Base-by-base conservation (phyloP, 23 red algal genomes). In the Rhodosorus marinus region DNA sequence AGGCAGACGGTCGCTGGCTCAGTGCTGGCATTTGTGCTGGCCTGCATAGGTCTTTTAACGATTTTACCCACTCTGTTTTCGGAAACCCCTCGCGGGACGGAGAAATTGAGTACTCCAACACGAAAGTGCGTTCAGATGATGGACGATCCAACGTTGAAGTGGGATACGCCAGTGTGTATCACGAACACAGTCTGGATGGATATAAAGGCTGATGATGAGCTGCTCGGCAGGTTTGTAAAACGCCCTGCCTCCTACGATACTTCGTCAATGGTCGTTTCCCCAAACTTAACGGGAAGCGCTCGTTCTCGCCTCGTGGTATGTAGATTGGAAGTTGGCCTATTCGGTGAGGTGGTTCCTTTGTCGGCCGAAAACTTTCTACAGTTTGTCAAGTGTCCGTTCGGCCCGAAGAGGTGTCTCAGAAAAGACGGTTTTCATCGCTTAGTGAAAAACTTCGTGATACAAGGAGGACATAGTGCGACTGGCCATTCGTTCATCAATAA, bases 341-440 rank as follows among this genome's bases (percentile, higher is more conserved):
- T 92, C 48, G 82, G 72, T 3, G 52, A 70, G 56, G 68, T 68
- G 7, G 82, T 78, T 6, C 82, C 82, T 9, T 72, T 80, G 59
- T 72, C 70, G 7, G 82, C 82, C 2, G 62, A 52, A 27, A 92
- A 92, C 43, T 92, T 77, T 41, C 64, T 52, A 9, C 51, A 60
- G 15, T 51, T 77, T 20, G 72, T 62, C 35, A 80, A 68, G 20
- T 92, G 82, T 8, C 72, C 53, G 42, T 59, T 80, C 64, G 66
- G 75, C 51, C 54, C 55, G 29, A 45, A 55, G 26, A 40, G 60
- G 2, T 77, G 82, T 35, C 80, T 63, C 46, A 47, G 61, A 22
- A 41, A 57, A 46, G 72, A 80, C 59, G 45, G 40, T 29, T 79
- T 92, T 34, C 82, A 92, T 57, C 55, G 82, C 50, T 36, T 92